These are phyloP conservation scores for Lactifluus hygrophoroides DNA, from an alignment of 768 basidiomycete genomes.

Conservation along the genomic window DNA sequence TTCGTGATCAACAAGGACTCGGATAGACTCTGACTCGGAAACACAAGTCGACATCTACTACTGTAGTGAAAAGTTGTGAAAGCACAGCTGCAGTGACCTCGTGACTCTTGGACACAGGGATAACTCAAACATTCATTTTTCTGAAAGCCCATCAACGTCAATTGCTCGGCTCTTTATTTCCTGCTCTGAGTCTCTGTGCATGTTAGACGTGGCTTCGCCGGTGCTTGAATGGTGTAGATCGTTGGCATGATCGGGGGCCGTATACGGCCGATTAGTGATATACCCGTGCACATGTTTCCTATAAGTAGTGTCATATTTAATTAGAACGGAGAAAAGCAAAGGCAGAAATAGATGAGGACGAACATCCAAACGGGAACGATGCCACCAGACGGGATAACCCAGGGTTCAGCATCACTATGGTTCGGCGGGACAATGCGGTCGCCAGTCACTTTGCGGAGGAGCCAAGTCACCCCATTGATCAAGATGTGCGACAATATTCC, in stretches of 20 bases:
- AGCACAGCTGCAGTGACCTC: no score
- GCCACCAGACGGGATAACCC: conserved; percentile 64
- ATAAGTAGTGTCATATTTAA: background rate
- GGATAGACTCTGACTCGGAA: no score
- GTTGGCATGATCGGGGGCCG: background rate
- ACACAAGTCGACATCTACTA: no score
- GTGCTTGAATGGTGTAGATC: background rate
- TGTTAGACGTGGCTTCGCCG: background rate
- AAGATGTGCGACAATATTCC: conserved; percentile 64
- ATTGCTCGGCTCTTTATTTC: background rate
- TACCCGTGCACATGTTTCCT: background rate
- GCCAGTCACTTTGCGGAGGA: conserved; percentile 44
- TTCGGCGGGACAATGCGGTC: conserved; percentile 57
- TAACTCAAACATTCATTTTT: background rate
- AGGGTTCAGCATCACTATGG: conserved; percentile 55
- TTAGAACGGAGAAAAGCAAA: background rate
- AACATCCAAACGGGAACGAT: conserved; percentile 64
- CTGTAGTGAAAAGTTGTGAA: no score
- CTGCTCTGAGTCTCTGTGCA: background rate
- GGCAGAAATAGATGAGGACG: background rate
- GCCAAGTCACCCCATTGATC: conserved; percentile 61
- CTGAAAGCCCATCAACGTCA: background rate
- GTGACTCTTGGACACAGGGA: no score
- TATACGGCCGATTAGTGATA: background rate
- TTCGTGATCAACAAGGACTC: no score